Evolutionary conservation across 352 stramenopile species (phyloP).

Genomic region (Halophytophthora batemanensis): DNA sequence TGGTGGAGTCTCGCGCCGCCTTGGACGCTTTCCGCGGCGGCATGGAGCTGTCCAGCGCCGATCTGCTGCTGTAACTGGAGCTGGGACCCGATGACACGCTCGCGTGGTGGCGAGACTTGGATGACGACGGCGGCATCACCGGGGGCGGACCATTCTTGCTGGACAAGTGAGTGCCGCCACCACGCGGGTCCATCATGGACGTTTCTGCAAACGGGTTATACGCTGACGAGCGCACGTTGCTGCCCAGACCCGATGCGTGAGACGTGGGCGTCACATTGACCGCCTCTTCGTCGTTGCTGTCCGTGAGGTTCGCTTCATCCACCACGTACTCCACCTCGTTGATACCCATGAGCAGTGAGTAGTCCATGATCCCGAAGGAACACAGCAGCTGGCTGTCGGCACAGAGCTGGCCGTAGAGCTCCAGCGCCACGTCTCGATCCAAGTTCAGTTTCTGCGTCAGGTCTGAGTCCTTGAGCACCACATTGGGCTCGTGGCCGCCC

Average conservation of each 20-base stretch:
- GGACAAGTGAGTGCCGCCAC: slow-evolving; percentile 27
- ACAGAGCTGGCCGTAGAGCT: slow-evolving; percentile 76
- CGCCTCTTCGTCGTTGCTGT: slow-evolving; percentile 34
- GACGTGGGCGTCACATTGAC: slow-evolving; percentile 17
- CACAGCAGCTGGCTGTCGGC: slow-evolving; percentile 82
- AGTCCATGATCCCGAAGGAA: slow-evolving; percentile 92
- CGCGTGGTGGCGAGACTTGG: slow-evolving; percentile 49
- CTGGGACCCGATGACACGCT: slow-evolving; percentile 56
- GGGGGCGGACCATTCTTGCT: slow-evolving; percentile 24
- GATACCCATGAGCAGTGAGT: slow-evolving; percentile 88
- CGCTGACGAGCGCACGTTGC: slow-evolving; percentile 23
- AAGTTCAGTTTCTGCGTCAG: slow-evolving; percentile 88
- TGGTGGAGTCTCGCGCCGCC: slow-evolving; percentile 28
- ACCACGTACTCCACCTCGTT: slow-evolving; percentile 88
- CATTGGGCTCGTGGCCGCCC: slow-evolving; percentile 83
- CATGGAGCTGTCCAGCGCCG: slow-evolving; percentile 14
- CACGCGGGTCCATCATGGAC: slow-evolving; percentile 61
- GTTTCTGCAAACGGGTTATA: slow-evolving; percentile 69
- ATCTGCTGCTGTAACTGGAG: slow-evolving; percentile 14
- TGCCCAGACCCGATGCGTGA: slow-evolving; percentile 10
- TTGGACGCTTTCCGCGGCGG: slow-evolving; percentile 63
- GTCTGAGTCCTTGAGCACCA: slow-evolving; percentile 87
- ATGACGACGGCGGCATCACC: slow-evolving; percentile 18
- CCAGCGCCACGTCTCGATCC: slow-evolving; percentile 57
- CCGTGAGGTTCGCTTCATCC: slow-evolving; percentile 50